Percentiles rank a stretch among this genome's conserved stretches.
Conservation (phyloP, 78 protist species). For the Dictyostelium citrinum region DNA sequence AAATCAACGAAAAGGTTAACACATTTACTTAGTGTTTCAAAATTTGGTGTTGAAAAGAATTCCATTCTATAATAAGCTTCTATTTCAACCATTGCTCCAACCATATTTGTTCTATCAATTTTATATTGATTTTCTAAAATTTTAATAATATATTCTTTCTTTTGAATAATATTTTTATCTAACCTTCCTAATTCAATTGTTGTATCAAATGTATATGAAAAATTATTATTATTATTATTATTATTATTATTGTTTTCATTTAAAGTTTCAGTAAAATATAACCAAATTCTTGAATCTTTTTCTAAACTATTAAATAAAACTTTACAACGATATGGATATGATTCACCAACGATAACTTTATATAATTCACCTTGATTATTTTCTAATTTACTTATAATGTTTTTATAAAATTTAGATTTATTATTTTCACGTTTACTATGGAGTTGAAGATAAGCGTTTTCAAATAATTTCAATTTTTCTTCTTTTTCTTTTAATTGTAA, state of each 20-base stretch:
- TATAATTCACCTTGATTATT: background rate
- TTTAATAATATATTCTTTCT: background rate
- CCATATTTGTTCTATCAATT: background rate
- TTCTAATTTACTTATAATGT: background rate
- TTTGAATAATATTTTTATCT: background rate
- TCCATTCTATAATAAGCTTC: background rate
- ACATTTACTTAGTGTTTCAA: background rate
- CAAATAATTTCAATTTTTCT: background rate
- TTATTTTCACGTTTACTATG: background rate
- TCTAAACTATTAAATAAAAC: background rate
- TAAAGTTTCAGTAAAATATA: background rate
- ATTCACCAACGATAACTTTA: conserved; percentile 14
- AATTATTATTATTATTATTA: background rate
- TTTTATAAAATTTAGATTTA: background rate
- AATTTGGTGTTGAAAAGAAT: background rate
- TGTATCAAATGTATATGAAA: background rate
- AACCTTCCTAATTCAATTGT: background rate
- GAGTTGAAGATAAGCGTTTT: background rate
- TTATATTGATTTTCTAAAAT: background rate
- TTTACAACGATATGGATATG: background rate
- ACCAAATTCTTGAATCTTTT: background rate
- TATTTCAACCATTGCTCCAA: background rate
- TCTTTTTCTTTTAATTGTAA: background rate
- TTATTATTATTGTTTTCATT: background rate
- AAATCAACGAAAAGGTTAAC: background rate